Base-by-base conservation (phyloP, 306 rosid genomes). In the Spatholobus suberectus region DNA sequence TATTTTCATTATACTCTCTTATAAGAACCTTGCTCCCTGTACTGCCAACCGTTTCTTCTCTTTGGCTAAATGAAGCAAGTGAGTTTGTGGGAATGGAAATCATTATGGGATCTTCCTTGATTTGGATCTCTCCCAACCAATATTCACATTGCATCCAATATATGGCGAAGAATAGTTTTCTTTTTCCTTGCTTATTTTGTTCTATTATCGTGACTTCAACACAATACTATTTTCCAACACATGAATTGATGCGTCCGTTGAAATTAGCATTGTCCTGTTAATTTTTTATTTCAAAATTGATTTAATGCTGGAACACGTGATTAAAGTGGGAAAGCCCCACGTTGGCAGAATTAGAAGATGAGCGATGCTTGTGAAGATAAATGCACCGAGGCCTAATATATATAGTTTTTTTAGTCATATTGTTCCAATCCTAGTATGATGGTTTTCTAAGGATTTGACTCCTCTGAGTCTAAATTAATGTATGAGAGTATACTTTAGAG, bases 1-100 rank as follows among this genome's bases (percentile, higher is more conserved):
- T 21, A 41, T 69, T 6, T 41, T 40, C 20, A 13, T 21, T 69
- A 23, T 40, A 69, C 41, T 69, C 74, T 69, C 74, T 69, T 21
- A 69, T 41, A 21, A 69, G 54, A 69, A 69, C 9, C 18, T 40
- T 69, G 54, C 35, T 37, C n/a, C 6, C 1, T 21, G 52, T 21
- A 69, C 34, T 35, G 74, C 41, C 74, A 69, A 69, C 74, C 54
- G 41, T 41, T 41, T 21, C 54, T 21, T 69, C 51, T 67, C 73
- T 69, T 40, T 69, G 74, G 54, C 74, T 69, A 69, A 41, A 69
- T 69, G 74, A 21, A 69, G 54, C 54, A 69, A 69, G 74, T 41
- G 74, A 69, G 35, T 35, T 18, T 11, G 74, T 40, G 74, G 74
- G 74, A 69, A 13, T 41, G 54, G 74, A 69, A 20, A 69, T 40